These are phyloP conservation scores for Spathaspora sp. DNA, from an alignment of 805 yeast genomes.

Conservation along the genomic window DNA sequence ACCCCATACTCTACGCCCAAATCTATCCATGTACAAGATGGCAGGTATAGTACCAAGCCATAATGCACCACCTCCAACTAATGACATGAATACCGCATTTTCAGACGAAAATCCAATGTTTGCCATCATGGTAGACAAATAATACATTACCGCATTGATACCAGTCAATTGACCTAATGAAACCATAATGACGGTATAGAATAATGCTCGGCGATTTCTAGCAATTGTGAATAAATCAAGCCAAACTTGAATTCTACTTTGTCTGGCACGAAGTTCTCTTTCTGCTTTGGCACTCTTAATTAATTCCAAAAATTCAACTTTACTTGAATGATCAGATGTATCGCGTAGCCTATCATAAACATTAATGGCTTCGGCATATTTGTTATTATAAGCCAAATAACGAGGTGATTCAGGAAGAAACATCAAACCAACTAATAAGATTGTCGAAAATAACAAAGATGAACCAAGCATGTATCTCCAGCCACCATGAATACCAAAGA, in stretches of 20 bases:
- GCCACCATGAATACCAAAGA: slow-evolving; percentile 51
- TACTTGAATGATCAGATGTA: slow-evolving; percentile 35
- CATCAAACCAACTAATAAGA: slow-evolving; percentile 50
- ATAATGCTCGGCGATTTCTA: slow-evolving; percentile 59
- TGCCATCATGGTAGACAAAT: slow-evolving; percentile 55
- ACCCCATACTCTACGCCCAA: slow-evolving; percentile 61
- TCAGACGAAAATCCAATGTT: slow-evolving; percentile 52
- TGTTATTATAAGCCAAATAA: slow-evolving; percentile 38
- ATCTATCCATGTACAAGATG: slow-evolving; percentile 52
- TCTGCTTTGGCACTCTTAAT: slow-evolving; percentile 49
- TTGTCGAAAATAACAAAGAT: slow-evolving; percentile 55
- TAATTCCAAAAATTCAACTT: slow-evolving; percentile 57
- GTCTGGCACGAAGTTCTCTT: slow-evolving; percentile 32
- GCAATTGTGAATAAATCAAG: slow-evolving; percentile 51
- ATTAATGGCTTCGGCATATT: slow-evolving; percentile 43
- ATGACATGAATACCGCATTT: slow-evolving; percentile 59
- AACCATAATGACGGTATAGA: slow-evolving; percentile 56
- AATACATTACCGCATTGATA: slow-evolving; percentile 63
- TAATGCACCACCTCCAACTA: slow-evolving; percentile 65
- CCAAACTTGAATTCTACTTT: slow-evolving; percentile 37
- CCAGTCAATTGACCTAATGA: slow-evolving; percentile 65
- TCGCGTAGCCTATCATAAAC: slow-evolving; percentile 58
- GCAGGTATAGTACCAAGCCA: slow-evolving; percentile 67
- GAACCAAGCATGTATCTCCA: slow-evolving; percentile 70
- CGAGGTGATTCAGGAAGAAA: slow-evolving; percentile 51